Conservation (phyloP, 306 rosid species). For the Prunus kanzakura region DNA sequence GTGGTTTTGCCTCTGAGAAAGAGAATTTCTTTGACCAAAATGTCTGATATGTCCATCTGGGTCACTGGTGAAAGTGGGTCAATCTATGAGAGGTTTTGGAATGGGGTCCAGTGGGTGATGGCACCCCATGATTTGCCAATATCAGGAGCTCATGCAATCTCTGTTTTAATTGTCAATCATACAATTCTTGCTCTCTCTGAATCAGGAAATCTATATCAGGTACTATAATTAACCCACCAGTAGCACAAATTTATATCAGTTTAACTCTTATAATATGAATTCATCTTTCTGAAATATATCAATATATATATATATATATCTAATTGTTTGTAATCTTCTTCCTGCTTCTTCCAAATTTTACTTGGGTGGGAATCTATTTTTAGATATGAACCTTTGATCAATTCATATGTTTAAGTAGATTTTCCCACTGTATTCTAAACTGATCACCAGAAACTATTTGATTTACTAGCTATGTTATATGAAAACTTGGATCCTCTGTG, state of each 20-base stretch:
- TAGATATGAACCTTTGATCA: not conserved
- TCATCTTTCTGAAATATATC: no score
- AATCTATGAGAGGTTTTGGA: conserved; percentile 95
- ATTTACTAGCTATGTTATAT: not conserved
- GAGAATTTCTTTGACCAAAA: conserved; percentile 72
- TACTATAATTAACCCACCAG: conserved; percentile 3
- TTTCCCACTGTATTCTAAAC: not conserved
- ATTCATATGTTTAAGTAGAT: no score
- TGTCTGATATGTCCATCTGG: conserved; percentile 81
- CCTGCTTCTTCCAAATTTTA: not conserved
- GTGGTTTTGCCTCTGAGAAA: conserved; percentile 50
- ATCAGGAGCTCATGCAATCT: conserved; percentile 51
- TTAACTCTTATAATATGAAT: no score
- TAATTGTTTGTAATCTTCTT: conserved; percentile 3
- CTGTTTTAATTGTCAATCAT: conserved; percentile 64
- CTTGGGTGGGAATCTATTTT: not conserved
- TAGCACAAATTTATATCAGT: not conserved
- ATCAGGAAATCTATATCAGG: conserved; percentile 76
- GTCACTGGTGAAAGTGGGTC: conserved; percentile 85
- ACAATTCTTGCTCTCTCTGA: conserved; percentile 79
- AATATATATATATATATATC: not conserved
- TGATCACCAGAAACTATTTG: not conserved
- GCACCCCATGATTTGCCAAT: conserved; percentile 86
- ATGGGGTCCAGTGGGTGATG: conserved; percentile 88
- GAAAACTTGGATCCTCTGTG: not conserved